Base-by-base conservation (phyloP, 176 grass and related monocot species). In the Aegilops speltoides region DNA sequence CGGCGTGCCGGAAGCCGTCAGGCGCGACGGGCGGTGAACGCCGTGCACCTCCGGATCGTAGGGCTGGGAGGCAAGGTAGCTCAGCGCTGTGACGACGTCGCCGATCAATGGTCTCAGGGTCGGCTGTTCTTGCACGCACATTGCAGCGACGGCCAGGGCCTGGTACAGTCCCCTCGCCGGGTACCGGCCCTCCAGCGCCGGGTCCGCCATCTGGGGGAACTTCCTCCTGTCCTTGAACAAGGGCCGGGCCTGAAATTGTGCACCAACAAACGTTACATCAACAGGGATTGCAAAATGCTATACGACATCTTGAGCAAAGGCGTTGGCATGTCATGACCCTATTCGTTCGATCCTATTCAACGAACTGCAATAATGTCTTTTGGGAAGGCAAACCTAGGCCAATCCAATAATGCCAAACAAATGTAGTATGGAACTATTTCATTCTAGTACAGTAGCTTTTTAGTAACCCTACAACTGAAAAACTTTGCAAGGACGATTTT, bases 191-290 rank as follows among this genome's bases (percentile, higher is more conserved):
- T 91, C 84, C 22, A 97, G 78, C 65, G 82, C 83, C 9, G 95
- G 93, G 77, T 97, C 93, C 16, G 93, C 93, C 92, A 95, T 92
- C 66, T 93, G 93, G 43, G 87, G 60, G 23, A 95, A 95, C 86
- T 91, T 97, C 73, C 93, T 92, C 87, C 95, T 76, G 83, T 97
- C 95, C 68, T 95, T 97, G 76, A 97, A 97, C 87, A 97, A 86
- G 28, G 95, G 93, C 4, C 95, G 89, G 10, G 95, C 93, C 95
- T 97, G 82, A 64, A 88, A 84, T 56, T 12, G 36, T 65, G 20
- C 23, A 70, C 25, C n/a, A 80, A 54, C 73, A 70, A 77, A 43
- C 8, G 17, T 90, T 60, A 82, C 67, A 70, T 25, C 19, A 19
- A 24, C 29, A 8, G 17, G 12, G 22, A 32, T 16, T 62, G 22